A percentile compares a stretch with the other conserved stretches of the same genome.
These are phyloP conservation scores for Candida dubliniensis DNA, from an alignment of 1,139 yeast species.

Conservation along the genomic window DNA sequence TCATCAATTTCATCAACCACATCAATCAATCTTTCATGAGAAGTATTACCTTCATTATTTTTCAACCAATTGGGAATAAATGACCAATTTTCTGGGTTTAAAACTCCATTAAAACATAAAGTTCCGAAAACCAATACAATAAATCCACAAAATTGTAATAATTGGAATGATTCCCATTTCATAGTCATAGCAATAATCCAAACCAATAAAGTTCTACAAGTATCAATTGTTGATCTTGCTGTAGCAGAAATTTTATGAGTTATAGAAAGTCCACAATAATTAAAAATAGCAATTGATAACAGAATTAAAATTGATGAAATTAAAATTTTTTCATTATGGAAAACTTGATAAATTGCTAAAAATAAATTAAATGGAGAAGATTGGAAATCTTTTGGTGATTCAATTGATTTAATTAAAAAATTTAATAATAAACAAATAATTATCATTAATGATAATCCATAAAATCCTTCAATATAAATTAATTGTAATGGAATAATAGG, in stretches of 20 bases:
- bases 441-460: slow-evolving; percentile 54
- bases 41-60: slow-evolving; percentile 6
- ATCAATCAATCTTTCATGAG: slow-evolving; percentile 25
- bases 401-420: slow-evolving; percentile 37
- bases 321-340: slow-evolving; percentile 41
- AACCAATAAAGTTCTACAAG: slow-evolving; percentile 72
- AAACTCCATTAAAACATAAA: slow-evolving; percentile 68
- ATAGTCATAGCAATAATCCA: slow-evolving; percentile 73
- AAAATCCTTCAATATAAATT: slow-evolving; percentile 76
- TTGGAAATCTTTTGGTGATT: slow-evolving; percentile 32
- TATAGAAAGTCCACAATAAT: slow-evolving; percentile 71
- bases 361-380: slow-evolving; percentile 57
- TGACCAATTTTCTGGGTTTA: slow-evolving; percentile 47
- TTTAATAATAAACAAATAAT: slow-evolving; percentile 46
- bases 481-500: slow-evolving; percentile 62
- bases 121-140: slow-evolving; percentile 69
- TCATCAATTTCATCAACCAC: slow-evolving; percentile 33
- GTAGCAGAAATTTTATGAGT: slow-evolving; percentile 73
- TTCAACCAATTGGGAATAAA: slow-evolving; percentile 49
- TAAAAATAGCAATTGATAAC: slow-evolving; percentile 72
- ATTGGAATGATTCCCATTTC: slow-evolving; percentile 75
- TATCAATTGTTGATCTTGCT: slow-evolving; percentile 76
- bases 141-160: slow-evolving; percentile 67
- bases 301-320: slow-evolving; percentile 62
- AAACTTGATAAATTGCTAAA: slow-evolving; percentile 52